A percentile compares a stretch with the other conserved stretches of the same genome.
Evolutionary conservation across 331 rosid species (phyloP).

Genomic region (Acacia pycnantha): DNA sequence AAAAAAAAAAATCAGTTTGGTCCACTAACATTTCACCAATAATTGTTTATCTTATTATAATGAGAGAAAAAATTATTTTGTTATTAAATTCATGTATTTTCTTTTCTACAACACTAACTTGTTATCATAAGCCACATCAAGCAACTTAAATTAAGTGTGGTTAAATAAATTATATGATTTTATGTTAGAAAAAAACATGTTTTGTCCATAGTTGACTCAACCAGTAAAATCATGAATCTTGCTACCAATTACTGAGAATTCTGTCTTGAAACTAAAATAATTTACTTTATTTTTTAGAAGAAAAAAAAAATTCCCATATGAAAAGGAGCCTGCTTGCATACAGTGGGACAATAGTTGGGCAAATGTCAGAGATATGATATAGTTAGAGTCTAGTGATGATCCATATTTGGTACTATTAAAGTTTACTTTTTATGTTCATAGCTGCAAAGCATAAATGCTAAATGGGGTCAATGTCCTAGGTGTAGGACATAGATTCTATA

Average conservation of each 20-base stretch:
- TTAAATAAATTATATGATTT: not conserved
- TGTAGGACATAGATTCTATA: not conserved
- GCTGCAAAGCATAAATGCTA: not conserved
- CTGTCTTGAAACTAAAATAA: not conserved
- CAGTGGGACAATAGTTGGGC: not conserved
- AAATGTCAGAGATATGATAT: not conserved
- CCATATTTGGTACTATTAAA: not conserved
- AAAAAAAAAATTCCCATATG: not conserved
- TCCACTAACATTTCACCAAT: not conserved
- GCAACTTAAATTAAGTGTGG: not conserved
- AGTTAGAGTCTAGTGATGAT: not conserved
- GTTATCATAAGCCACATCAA: not conserved
- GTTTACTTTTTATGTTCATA: slow-evolving; percentile 1
- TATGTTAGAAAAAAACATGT: not conserved
- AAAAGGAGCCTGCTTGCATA: not conserved
- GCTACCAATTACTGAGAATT: not conserved
- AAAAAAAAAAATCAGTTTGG: not conserved
- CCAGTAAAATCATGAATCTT: not conserved
- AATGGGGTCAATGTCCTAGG: slow-evolving; percentile 3
- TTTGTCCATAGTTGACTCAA: not conserved
- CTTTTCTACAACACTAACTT: not conserved
- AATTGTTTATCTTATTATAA: not conserved
- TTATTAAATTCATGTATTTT: not conserved
- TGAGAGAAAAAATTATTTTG: not conserved
- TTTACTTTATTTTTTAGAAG: not conserved